Evolutionary conservation across 1,284 basidiomycete species (phyloP).

Genomic region (Puccinia triticina): DNA sequence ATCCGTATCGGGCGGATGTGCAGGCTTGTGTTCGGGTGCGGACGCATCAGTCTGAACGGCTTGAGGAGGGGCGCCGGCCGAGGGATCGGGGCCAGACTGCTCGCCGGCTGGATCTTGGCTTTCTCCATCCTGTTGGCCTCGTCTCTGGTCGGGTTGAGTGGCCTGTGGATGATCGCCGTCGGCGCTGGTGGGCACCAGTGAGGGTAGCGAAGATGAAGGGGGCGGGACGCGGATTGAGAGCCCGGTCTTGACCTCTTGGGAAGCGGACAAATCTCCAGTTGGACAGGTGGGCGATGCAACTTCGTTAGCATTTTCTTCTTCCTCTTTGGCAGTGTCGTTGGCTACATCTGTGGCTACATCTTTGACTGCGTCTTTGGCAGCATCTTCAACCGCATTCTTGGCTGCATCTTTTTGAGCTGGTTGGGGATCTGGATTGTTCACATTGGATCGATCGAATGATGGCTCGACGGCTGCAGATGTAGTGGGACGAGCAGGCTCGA

Average conservation of each 20-base stretch:
- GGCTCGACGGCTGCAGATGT: background rate
- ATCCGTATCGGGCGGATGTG: constrained; percentile 21
- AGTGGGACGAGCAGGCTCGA: background rate
- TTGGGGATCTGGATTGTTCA: background rate
- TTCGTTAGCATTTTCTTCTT: background rate
- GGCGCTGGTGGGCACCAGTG: background rate
- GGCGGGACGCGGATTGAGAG: constrained; percentile 1
- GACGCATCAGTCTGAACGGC: background rate
- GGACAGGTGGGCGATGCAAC: background rate
- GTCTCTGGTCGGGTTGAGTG: background rate
- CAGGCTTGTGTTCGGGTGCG: background rate
- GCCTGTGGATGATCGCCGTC: background rate
- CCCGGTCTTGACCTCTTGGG: background rate
- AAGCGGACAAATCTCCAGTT: background rate
- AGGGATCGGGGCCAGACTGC: background rate
- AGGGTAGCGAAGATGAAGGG: background rate
- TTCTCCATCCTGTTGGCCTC: background rate
- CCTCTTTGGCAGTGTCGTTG: background rate
- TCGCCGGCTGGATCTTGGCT: background rate
- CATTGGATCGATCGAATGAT: constrained; percentile 15
- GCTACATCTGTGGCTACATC: background rate
- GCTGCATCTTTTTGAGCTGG: background rate
- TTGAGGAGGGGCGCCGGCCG: constrained; percentile 5
- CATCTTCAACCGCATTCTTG: background rate
- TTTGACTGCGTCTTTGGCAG: background rate